Percentiles rank a stretch among this genome's conserved stretches.
Conservation (phyloP, 768 basidiomycete species). For the Serendipita sp. region DNA sequence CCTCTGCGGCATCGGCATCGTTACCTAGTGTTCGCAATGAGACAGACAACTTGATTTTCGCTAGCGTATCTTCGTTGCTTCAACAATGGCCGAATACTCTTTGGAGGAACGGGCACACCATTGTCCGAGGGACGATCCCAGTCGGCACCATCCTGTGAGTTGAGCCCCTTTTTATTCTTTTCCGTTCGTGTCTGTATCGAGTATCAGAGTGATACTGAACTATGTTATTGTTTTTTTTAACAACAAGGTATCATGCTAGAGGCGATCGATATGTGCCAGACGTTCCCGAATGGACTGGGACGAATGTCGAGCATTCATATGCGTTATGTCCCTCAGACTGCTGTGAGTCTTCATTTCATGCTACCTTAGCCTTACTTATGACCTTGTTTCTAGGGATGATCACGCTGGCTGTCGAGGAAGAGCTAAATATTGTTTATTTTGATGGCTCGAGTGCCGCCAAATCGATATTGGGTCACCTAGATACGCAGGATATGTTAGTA, state of each 20-base stretch:
- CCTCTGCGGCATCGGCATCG: not conserved
- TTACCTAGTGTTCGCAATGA: not conserved
- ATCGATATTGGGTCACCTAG: conserved; percentile 20
- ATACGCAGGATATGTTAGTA: conserved; percentile 23
- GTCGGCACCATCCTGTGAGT: not conserved
- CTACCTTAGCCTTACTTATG: not conserved
- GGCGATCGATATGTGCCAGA: not conserved
- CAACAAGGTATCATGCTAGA: not conserved
- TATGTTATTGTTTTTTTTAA: not conserved
- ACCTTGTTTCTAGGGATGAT: conserved; percentile 8
- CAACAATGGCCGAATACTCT: conserved; percentile 5
- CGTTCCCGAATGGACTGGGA: not conserved
- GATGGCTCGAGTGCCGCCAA: conserved; percentile 20
- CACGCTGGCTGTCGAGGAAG: conserved; percentile 17
- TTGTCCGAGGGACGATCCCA: not conserved
- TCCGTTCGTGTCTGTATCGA: not conserved
- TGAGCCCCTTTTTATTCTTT: not conserved
- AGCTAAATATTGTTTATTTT: conserved; percentile 22
- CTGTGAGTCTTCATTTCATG: not conserved
- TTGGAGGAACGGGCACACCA: not conserved
- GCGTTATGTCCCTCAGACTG: not conserved
- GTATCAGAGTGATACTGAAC: not conserved
- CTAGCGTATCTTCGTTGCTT: not conserved
- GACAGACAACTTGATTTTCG: conserved; percentile 2
- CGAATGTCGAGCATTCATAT: not conserved